Conservation (phyloP, 495 filamentous ascomycete genomes). For the Penicillium roqueforti region DNA sequence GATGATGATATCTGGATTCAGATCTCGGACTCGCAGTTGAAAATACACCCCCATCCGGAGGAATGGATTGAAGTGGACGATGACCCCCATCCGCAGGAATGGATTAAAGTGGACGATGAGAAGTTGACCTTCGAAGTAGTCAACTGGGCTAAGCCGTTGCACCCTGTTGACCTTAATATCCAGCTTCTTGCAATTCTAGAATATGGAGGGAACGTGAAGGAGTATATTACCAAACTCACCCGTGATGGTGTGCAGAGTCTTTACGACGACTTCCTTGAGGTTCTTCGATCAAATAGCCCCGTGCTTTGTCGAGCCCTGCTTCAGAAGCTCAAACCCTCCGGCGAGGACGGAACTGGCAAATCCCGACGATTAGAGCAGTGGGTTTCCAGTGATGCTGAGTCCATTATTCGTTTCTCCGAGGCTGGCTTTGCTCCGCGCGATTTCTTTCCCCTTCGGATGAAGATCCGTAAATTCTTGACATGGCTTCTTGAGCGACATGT, state of each 20-base stretch:
- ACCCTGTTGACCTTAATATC: conserved; percentile 63
- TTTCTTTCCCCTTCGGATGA: conserved; percentile 55
- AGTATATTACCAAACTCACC: conserved; percentile 56
- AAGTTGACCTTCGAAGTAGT: conserved; percentile 72
- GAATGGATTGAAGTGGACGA: conserved; percentile 37
- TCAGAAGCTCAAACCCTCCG: conserved; percentile 34
- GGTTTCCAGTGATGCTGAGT: conserved; percentile 31
- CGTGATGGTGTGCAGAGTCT: conserved; percentile 49
- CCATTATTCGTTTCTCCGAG: conserved; percentile 39
- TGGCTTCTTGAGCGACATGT: conserved; percentile 51
- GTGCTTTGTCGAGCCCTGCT: conserved; percentile 35
- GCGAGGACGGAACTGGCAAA: conserved; percentile 22
- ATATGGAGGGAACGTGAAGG: conserved; percentile 55
- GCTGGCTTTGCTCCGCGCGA: conserved; percentile 61
- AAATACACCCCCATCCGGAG: conserved; percentile 60
- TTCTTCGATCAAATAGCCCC: conserved; percentile 46
- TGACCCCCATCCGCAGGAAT: conserved; percentile 53
- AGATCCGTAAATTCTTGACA: conserved; percentile 51
- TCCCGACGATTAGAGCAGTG: conserved; percentile 34
- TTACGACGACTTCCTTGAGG: conserved; percentile 50
- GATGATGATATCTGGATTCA: conserved; percentile 63
- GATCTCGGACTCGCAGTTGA: conserved; percentile 73
- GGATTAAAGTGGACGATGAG: conserved; percentile 38
- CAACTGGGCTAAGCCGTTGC: conserved; percentile 56
- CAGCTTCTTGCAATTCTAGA: conserved; percentile 77